Base-by-base conservation (phyloP, 2,329 filamentous ascomycete genomes). In the Penicillium sp. region DNA sequence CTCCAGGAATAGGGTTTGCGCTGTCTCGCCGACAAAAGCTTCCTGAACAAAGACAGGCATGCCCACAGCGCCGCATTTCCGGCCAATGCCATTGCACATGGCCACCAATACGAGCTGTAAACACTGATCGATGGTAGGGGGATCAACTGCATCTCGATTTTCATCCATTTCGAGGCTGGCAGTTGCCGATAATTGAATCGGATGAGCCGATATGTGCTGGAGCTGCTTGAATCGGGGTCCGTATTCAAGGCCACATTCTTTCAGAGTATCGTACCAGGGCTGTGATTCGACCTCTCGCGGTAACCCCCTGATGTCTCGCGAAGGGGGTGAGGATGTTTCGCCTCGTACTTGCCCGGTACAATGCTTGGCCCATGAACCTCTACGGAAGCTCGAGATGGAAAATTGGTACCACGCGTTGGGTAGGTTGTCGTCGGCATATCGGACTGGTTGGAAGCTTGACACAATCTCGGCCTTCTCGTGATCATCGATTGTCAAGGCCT, bases 341-440 rank as follows among this genome's bases (percentile, higher is more conserved):
- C 21, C 36, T 24, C 47, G 41, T 3, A 57, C 54, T 31, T 60
- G 52, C 5, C 58, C 60, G 1, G 41, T 45, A 18, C 58, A 61
- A 46, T 63, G 55, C 28, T 51, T 57, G 12, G 41, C 56, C 60
- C 60, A 63, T 7, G 31, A 38, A 9, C 23, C 45, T 6, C 45
- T 42, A 15, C 51, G 38, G 42, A 47, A 58, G 2, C 54, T 49
- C 3, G 24, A 43, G 15, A 63, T 56, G 9, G 57, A 45, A 24
- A 63, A 61, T 7, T 51, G 51, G 26, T 53, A 59, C 60, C 60
- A 62, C 3, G 56, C 58, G 12, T 54, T 51, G 16, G 49, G n/a
- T 15, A 39, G 29, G 12, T 59, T 45, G 6, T 50, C 45, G 12
- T 47, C 21, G 34, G 42, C 33, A 18, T n/a, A n/a, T n/a, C n/a